Evolutionary conservation across 768 basidiomycete genomes (phyloP), one percentile per base, ranked within the genome.

Genomic region (Boletus speciosus): DNA sequence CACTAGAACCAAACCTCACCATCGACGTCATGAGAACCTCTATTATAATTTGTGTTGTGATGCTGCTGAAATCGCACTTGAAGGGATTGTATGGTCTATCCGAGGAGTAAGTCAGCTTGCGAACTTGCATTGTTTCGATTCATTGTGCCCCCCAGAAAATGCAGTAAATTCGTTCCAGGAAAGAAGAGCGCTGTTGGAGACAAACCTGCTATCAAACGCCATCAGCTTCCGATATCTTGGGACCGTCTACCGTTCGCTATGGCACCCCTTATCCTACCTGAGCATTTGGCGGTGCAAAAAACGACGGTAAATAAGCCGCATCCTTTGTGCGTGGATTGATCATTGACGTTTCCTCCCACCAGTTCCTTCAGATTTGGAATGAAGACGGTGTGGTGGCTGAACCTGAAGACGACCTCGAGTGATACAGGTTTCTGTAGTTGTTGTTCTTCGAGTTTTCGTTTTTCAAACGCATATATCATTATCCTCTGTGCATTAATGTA

Each of bases 141-240:
- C 1, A 56, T 10, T 2, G 12, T 16, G 14, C 7, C n/a, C 7
- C 5, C 4, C 53, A 97, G 94, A 41, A 98, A 97, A 89, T 93
- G 93, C 60, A 77, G 80, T 43, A 98, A 94, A 71, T 97, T 90
- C 66, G 79, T 85, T 5, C 71, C 85, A 5, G 88, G 88, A 19
- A 98, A 98, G 79, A 98, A 98, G 73, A 91, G 84, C 50, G 83
- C 90, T 0, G 68, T 88, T 3, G 95, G 95, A 1, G 96, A 99
- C 69, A 90, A 85, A 64, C 79, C 88, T 14, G 90, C 85, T 5
- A 68, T 75, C 2, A 84, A 81, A 61, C 81, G 82, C 27, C 75
- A 85, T 59, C 81, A 85, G 2, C 72, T 76, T 38, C 79, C 81
- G 6, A 80, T 93, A 37, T 77, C 80, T 29, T 92, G 92, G 86